phyloP scores from a whole-genome alignment of 2,329 filamentous ascomycete species.

The Tolypocladium cylindrosporum region DNA sequence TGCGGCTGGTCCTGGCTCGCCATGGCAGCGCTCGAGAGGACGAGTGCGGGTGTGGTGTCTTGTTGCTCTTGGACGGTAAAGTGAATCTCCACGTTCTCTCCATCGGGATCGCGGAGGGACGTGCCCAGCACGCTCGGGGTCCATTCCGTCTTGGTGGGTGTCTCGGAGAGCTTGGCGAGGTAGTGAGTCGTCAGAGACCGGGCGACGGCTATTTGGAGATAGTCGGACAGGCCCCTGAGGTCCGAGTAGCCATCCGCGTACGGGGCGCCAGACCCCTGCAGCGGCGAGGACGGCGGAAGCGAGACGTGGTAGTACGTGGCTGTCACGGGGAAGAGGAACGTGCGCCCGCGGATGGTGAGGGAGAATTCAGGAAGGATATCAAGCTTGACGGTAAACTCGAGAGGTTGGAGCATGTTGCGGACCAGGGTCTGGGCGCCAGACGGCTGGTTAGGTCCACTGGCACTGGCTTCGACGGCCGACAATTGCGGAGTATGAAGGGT shows the following conservation, averaged over 20 bases:
- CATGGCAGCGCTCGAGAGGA: constrained; percentile 10
- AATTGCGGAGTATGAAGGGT: constrained; percentile 28
- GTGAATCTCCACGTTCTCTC: constrained; percentile 17
- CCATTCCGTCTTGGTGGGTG: constrained; percentile 11
- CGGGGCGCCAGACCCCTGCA: constrained; percentile 31
- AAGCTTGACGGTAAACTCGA: constrained; percentile 32
- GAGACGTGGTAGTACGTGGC: constrained; percentile 34
- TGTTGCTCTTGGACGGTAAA: constrained; percentile 18
- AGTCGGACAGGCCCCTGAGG: constrained; percentile 32
- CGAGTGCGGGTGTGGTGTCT: constrained; percentile 8
- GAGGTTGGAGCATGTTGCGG: constrained; percentile 29
- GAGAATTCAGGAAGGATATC: constrained; percentile 32
- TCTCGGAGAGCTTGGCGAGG: constrained; percentile 13
- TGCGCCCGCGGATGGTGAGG: constrained; percentile 33
- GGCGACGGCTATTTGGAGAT: constrained; percentile 32
- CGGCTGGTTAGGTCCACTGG: constrained; percentile 23
- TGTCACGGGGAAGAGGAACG: constrained; percentile 31
- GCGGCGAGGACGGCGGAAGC: constrained; percentile 23
- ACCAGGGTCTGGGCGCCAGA: constrained; percentile 34
- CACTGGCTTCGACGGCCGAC: constrained; percentile 15
- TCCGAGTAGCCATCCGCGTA: constrained; percentile 33
- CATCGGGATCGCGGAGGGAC: constrained; percentile 17
- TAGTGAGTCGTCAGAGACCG: constrained; percentile 28
- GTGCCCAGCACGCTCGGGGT: constrained; percentile 20
- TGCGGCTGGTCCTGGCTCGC: constrained; percentile 6